Percentiles rank a stretch among this genome's conserved stretches.
phyloP scores from a whole-genome alignment of 495 filamentous ascomycete genomes.

The Trichocladium uniseriatum region DNA sequence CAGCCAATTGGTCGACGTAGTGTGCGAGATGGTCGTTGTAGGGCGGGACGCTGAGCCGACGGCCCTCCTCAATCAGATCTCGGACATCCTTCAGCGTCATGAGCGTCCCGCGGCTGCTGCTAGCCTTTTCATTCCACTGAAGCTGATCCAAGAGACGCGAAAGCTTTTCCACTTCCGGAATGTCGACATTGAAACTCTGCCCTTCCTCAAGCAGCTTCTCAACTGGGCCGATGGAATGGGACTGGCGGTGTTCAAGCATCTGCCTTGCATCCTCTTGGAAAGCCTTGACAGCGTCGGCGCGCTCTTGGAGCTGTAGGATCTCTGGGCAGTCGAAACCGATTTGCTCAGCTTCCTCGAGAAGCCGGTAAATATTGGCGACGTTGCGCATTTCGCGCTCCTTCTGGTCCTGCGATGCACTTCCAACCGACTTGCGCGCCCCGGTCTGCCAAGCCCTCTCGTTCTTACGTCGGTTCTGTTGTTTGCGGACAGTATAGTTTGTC shows the following conservation, averaged over 20 bases:
- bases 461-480: conserved; percentile 97
- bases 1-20: conserved; percentile 63
- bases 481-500: conserved; percentile 91
- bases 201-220: conserved; percentile 84
- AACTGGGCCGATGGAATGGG: conserved; percentile 56
- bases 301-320: conserved; percentile 78
- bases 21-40: conserved; percentile 67
- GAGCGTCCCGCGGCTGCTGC: conserved; percentile 49
- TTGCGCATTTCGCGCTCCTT: conserved; percentile 89
- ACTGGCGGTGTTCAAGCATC: conserved; percentile 52
- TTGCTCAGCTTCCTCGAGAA: conserved; percentile 75
- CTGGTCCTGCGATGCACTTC: conserved; percentile 56
- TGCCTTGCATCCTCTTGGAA: conserved; percentile 72
- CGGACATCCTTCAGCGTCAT: conserved; percentile 67
- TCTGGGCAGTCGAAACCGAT: conserved; percentile 93
- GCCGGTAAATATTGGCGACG: conserved; percentile 76
- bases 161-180: conserved; percentile 82
- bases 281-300: conserved; percentile 73
- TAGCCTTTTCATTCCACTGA: conserved; percentile 78
- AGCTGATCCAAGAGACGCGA: conserved; percentile 73
- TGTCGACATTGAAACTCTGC: conserved; percentile 84
- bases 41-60: conserved; percentile 63
- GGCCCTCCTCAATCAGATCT: conserved; percentile 65
- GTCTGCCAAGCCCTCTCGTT: conserved; percentile 88
- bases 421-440: conserved; percentile 52